phyloP scores from a whole-genome alignment of 345 rosid species.

The Laguncularia racemosa region DNA sequence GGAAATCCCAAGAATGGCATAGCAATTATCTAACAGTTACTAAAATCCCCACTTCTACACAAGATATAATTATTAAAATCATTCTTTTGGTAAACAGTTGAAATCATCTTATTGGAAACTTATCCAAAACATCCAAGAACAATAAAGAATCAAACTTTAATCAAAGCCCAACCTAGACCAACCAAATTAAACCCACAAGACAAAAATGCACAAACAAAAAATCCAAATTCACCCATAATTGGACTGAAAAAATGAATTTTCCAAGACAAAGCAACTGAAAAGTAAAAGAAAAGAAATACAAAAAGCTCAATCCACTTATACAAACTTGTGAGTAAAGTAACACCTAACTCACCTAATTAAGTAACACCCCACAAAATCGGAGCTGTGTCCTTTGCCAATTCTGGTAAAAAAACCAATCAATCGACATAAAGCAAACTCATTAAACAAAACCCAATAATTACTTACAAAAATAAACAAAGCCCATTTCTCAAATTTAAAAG shows the following conservation, averaged over 20 bases:
- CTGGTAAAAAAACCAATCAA: no score
- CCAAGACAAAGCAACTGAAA: conserved; percentile 4
- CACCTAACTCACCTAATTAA: conserved; percentile 8
- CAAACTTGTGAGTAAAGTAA: conserved; percentile 11
- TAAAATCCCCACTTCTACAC: conserved; percentile 21
- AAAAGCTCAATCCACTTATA: not conserved
- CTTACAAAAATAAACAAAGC: no score
- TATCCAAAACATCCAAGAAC: not conserved
- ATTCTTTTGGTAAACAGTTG: not conserved
- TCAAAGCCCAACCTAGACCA: conserved; percentile 1
- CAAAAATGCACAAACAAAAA: conserved; percentile 11
- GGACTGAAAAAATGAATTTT: not conserved
- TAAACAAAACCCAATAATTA: no score
- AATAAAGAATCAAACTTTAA: not conserved
- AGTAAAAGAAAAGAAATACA: conserved; percentile 10
- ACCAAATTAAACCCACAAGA: conserved; percentile 3
- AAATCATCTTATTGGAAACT: not conserved
- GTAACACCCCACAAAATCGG: not conserved
- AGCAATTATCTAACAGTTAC: conserved; percentile 18
- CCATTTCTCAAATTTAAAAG: no score
- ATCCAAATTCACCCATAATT: conserved; percentile 3
- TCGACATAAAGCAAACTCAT: no score
- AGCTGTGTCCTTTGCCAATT: no score
- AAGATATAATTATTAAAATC: not conserved
- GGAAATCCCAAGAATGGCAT: conserved; percentile 13